Percentiles rank a stretch among this genome's conserved stretches.
These are phyloP conservation scores for Heterobasidion annosum DNA, from an alignment of 1,284 basidiomycete genomes.

Conservation along the genomic window DNA sequence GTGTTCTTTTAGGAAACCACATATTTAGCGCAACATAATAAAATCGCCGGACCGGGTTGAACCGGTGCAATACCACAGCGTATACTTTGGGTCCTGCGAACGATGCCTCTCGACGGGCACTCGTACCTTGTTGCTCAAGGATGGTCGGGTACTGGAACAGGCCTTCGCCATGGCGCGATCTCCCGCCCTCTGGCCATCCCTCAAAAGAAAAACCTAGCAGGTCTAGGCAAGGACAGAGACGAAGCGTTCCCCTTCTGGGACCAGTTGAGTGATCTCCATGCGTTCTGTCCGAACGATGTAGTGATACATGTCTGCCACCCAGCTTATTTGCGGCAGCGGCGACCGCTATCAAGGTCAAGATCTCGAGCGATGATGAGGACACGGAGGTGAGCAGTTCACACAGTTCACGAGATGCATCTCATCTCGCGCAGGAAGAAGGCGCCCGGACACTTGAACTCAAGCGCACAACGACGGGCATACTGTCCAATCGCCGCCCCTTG, in stretches of 20 bases:
- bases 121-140: conserved; percentile 76
- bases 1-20: too few relatives aligned
- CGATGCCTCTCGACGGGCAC: conserved; percentile 72
- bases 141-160: conserved; percentile 80
- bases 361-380: conserved; percentile 43
- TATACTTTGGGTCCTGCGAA: not conserved
- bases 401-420: not conserved
- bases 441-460: conserved; percentile 24
- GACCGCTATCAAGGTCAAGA: conserved; percentile 66
- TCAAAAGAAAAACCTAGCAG: conserved; percentile 78
- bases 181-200: conserved; percentile 67
- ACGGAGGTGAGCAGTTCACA: conserved; percentile 17
- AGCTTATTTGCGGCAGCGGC: conserved; percentile 76
- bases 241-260: conserved; percentile 96
- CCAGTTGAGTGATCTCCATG: conserved; percentile 50
- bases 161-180: conserved; percentile 60
- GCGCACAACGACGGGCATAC: conserved; percentile 68
- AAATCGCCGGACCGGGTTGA: too few relatives aligned
- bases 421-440: conserved; percentile 13
- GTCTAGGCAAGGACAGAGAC: conserved; percentile 86
- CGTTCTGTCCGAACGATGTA: not conserved
- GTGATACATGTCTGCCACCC: not conserved
- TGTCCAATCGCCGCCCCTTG: conserved; percentile 61
- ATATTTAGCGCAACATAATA: too few relatives aligned
- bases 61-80: too few relatives aligned